These are phyloP conservation scores for Coemansia sp. DNA, from an alignment of 192 early-diverging fungal genomes.

Conservation along the genomic window DNA sequence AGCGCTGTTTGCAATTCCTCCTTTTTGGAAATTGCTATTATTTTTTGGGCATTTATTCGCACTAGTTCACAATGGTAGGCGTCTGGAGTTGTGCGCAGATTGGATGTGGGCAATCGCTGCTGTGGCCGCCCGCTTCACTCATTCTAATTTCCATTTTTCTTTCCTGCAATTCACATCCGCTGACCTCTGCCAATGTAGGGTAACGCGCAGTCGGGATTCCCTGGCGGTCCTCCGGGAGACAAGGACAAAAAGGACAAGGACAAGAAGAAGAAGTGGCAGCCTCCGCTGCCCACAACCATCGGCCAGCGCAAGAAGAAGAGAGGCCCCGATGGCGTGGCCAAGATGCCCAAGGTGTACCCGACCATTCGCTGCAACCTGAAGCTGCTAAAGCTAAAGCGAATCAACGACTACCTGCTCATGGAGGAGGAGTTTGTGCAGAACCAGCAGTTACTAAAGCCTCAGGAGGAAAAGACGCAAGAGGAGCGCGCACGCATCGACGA, in stretches of 20 bases:
- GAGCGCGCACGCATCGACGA: slow-evolving; percentile 95
- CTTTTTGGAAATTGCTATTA: neutral
- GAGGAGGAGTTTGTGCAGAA: slow-evolving; percentile 99
- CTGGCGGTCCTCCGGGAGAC: slow-evolving; percentile 65
- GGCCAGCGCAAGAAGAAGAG: slow-evolving; percentile 96
- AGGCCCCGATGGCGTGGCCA: slow-evolving; percentile 89
- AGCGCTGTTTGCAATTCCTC: neutral
- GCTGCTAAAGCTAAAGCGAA: slow-evolving; percentile 96
- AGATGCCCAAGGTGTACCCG: slow-evolving; percentile 97
- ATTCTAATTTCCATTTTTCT: neutral
- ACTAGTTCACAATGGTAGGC: neutral
- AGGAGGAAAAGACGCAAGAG: slow-evolving; percentile 93
- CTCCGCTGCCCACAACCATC: slow-evolving; percentile 96
- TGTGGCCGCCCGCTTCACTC: neutral
- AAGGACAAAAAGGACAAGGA: slow-evolving; percentile 74
- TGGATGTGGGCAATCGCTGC: neutral
- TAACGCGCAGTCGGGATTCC: slow-evolving; percentile 81
- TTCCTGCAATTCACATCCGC: neutral
- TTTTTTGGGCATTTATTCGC: too few species aligned
- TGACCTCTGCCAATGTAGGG: slow-evolving; percentile 60
- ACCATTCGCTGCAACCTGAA: slow-evolving; percentile 97
- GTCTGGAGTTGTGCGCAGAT: neutral
- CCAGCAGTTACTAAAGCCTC: slow-evolving; percentile 97
- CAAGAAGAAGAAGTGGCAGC: slow-evolving; percentile 98
- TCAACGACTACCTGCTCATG: slow-evolving; percentile 98